These are phyloP conservation scores for Tribonema minus DNA, from an alignment of 108 stramenopile genomes.

Conservation along the genomic window DNA sequence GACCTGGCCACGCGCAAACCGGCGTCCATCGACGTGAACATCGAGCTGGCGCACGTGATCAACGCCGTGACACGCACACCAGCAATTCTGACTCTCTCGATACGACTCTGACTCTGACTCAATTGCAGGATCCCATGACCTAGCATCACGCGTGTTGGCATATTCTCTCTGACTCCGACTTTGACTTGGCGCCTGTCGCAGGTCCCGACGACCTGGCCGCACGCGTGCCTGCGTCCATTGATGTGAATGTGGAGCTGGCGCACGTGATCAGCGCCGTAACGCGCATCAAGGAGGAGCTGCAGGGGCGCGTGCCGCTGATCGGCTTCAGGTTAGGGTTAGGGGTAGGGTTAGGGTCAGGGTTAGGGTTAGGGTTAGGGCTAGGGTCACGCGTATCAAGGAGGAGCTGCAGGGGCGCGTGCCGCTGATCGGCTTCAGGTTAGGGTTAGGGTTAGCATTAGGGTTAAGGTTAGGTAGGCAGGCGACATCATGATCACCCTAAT, in stretches of 20 bases:
- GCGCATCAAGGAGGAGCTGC: conserved; percentile 53
- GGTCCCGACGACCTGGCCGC: conserved; percentile 66
- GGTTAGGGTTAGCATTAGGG: too few relatives aligned
- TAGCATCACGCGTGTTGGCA: too few relatives aligned
- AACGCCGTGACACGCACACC: conserved; percentile 12
- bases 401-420: conserved; percentile 82
- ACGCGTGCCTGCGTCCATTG: conserved; percentile 59
- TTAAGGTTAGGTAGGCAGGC: too few relatives aligned
- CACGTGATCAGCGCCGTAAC: conserved; percentile 64
- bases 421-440: conserved; percentile 77
- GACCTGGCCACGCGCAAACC: conserved; percentile 74
- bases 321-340: too few relatives aligned
- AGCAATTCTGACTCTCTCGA: too few relatives aligned
- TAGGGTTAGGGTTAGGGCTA: background rate
- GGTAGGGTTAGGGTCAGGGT: too few relatives aligned
- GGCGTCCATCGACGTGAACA: conserved; percentile 52
- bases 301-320: too few relatives aligned
- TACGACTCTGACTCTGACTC: too few relatives aligned
- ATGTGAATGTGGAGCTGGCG: conserved; percentile 69
- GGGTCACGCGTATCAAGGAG: conserved; percentile 65
- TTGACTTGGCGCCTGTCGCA: conserved; percentile 69
- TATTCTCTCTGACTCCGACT: too few relatives aligned
- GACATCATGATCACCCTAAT: too few relatives aligned
- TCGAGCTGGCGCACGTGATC: conserved; percentile 77
- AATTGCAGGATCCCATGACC: too few relatives aligned